Evolutionary conservation across 495 filamentous ascomycete genomes (phyloP).

Genomic region (Aspergillus olivimuriae): DNA sequence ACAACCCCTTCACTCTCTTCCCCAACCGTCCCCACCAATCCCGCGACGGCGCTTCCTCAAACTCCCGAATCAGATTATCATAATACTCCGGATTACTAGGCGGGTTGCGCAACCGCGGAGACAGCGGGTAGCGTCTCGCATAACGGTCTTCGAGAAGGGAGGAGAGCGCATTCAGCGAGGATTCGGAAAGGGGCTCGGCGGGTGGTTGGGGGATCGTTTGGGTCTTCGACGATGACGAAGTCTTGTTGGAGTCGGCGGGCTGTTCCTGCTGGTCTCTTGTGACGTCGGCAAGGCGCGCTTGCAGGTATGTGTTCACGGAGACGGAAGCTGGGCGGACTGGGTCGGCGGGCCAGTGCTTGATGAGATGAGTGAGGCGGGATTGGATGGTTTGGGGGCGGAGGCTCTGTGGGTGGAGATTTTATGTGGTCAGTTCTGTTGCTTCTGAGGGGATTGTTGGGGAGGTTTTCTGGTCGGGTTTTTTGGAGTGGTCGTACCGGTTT

Average conservation of each 20-base stretch:
- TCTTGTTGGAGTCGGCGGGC: no score
- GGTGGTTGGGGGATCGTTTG: no score
- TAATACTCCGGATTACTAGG: slow-evolving; percentile 74
- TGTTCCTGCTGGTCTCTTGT: no score
- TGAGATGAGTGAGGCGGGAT: slow-evolving; percentile 37
- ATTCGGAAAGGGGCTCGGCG: slow-evolving; percentile 35
- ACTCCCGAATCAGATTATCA: slow-evolving; percentile 61
- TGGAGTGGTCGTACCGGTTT: no score
- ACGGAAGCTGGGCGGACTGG: slow-evolving; percentile 64
- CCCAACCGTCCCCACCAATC: slow-evolving; percentile 48
- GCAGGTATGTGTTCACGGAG: slow-evolving; percentile 66
- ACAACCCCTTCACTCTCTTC: slow-evolving; percentile 57
- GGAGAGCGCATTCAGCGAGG: slow-evolving; percentile 67
- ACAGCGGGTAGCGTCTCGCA: slow-evolving; percentile 59
- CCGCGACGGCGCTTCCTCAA: slow-evolving; percentile 62
- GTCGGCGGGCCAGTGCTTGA: slow-evolving; percentile 75
- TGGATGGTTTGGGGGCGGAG: background rate
- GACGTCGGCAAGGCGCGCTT: slow-evolving; percentile 58
- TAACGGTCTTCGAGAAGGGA: slow-evolving; percentile 71
- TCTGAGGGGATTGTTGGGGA: no score
- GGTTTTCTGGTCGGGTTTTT: no score
- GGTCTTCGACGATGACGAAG: no score
- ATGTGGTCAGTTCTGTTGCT: no score
- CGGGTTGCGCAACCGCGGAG: slow-evolving; percentile 55
- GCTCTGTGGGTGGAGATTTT: no score